phyloP scores from a whole-genome alignment of 2,329 filamentous ascomycete genomes.

The Diaporthe eres region DNA sequence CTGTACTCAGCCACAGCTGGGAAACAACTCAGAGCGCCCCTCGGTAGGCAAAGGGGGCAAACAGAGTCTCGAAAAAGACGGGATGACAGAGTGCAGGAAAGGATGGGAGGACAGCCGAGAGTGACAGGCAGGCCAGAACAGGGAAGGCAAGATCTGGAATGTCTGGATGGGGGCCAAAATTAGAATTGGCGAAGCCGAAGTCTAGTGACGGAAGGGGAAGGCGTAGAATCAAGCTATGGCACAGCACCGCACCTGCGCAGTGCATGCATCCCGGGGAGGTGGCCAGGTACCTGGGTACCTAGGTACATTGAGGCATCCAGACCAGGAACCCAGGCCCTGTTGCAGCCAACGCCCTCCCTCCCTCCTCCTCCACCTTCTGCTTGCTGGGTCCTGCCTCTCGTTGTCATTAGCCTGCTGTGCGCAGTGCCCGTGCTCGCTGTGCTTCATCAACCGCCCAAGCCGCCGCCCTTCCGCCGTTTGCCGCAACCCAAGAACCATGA shows the following conservation, averaged over 20 bases:
- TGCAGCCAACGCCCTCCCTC: conserved; percentile 4
- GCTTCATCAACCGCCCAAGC: conserved; percentile 33
- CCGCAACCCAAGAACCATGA: conserved; percentile 14
- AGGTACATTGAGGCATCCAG: background rate
- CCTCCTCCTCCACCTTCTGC: background rate
- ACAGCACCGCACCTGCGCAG: conserved; percentile 23
- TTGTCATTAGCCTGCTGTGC: background rate
- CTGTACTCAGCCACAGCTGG: conserved; percentile 12
- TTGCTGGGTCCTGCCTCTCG: background rate
- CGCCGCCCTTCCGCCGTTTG: conserved; percentile 20
- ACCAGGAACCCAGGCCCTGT: conserved; percentile 10
- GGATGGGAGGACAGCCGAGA: conserved; percentile 22
- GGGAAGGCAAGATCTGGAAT: conserved; percentile 2
- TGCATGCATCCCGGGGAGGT: conserved; percentile 1
- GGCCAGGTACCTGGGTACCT: conserved; percentile 1
- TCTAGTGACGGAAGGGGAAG: conserved; percentile 28
- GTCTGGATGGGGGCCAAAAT: conserved; percentile 31
- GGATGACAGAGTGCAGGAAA: conserved; percentile 16
- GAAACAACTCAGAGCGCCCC: background rate
- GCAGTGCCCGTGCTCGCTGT: background rate
- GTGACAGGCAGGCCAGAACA: background rate
- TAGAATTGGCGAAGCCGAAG: conserved; percentile 35
- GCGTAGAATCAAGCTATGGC: conserved; percentile 14
- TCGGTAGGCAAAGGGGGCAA: conserved; percentile 29
- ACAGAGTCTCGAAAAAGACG: conserved; percentile 5